phyloP scores from a whole-genome alignment of 495 filamentous ascomycete species.

The Tuber magnatum region DNA sequence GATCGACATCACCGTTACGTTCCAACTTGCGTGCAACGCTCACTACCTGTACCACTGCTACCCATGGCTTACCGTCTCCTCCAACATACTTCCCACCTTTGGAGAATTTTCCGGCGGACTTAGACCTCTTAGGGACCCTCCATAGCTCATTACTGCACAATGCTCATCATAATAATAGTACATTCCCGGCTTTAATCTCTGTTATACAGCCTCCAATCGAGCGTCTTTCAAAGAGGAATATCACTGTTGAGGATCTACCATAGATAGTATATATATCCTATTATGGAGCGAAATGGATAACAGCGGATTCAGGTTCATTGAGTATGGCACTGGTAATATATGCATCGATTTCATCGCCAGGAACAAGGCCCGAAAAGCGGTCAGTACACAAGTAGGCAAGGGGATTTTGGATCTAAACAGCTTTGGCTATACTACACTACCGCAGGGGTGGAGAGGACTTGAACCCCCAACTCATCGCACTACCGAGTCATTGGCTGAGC shows the following conservation, averaged over 20 bases:
- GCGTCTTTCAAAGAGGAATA: slow-evolving; percentile 22
- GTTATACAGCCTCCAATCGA: slow-evolving; percentile 33
- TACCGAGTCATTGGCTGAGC: slow-evolving; percentile 23
- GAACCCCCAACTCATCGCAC: slow-evolving; percentile 19
- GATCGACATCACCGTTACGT: too few relatives aligned
- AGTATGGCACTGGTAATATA: slow-evolving; percentile 33
- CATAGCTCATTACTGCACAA: slow-evolving; percentile 32
- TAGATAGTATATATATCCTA: slow-evolving; percentile 36
- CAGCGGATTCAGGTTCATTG: slow-evolving; percentile 26
- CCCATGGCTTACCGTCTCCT: background rate
- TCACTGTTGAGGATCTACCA: slow-evolving; percentile 28
- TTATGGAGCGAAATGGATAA: slow-evolving; percentile 19
- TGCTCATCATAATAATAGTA: slow-evolving; percentile 29
- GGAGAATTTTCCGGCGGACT: slow-evolving; percentile 16
- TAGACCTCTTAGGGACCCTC: slow-evolving; percentile 24
- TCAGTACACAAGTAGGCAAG: slow-evolving; percentile 27
- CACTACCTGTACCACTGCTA: background rate
- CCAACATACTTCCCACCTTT: slow-evolving; percentile 5
- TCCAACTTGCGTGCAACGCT: too few relatives aligned
- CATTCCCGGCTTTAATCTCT: slow-evolving; percentile 27
- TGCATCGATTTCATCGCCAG: slow-evolving; percentile 33
- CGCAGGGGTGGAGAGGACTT: slow-evolving; percentile 5
- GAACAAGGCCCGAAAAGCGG: slow-evolving; percentile 27
- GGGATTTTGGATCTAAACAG: slow-evolving; percentile 22
- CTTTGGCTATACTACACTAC: slow-evolving; percentile 9